Percentiles rank a stretch among this genome's conserved stretches.
phyloP scores from a whole-genome alignment of 1,139 yeast genomes.

The Taphrina populina region DNA sequence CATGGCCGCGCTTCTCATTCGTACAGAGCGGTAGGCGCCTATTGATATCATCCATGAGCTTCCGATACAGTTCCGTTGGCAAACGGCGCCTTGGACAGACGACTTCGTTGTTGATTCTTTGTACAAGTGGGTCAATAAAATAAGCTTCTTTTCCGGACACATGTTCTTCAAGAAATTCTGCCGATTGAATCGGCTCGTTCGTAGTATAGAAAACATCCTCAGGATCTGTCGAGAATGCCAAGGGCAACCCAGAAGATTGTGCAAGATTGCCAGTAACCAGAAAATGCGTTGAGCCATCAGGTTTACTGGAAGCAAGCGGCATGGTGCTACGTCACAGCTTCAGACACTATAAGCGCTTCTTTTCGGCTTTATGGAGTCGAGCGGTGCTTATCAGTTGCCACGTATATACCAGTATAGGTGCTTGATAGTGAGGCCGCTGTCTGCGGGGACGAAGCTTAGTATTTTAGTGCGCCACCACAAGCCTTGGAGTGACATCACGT shows the following conservation, averaged over 20 bases:
- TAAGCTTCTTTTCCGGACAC: conserved; percentile 2
- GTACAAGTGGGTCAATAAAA: conserved; percentile 7
- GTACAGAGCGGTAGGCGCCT: conserved; percentile 7
- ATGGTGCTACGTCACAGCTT: no score
- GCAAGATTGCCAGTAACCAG: no score
- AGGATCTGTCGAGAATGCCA: conserved; percentile 4
- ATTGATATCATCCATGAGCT: conserved; percentile 3
- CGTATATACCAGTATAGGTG: no score
- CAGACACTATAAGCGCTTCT: no score
- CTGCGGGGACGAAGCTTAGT: not conserved
- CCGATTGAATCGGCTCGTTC: not conserved
- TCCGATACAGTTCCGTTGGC: conserved; percentile 4
- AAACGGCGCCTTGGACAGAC: conserved; percentile 4
- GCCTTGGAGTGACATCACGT: no score
- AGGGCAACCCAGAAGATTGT: no score
- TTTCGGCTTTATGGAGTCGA: no score
- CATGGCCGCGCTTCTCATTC: conserved; percentile 24
- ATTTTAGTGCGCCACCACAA: not conserved
- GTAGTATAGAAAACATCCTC: conserved; percentile 12
- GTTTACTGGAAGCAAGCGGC: no score
- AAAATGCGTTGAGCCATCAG: no score
- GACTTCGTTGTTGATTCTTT: conserved; percentile 8
- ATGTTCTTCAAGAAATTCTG: conserved; percentile 3
- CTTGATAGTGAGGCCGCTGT: no score
- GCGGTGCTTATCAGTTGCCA: no score